phyloP scores from a whole-genome alignment of 208 protist genomes.

The Endotrypanum monterogeii region DNA sequence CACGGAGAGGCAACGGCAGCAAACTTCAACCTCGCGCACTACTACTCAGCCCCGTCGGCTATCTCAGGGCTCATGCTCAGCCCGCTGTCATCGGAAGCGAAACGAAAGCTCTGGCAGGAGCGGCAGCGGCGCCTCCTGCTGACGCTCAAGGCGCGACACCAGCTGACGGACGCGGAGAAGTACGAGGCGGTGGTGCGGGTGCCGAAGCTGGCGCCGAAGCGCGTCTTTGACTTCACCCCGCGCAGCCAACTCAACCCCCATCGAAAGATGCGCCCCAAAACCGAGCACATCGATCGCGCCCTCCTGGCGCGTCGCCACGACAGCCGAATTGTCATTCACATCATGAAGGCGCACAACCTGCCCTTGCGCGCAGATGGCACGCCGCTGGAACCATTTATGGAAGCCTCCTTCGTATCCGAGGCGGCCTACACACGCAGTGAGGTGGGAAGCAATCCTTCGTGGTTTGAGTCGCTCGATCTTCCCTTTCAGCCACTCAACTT shows the following conservation, averaged over 20 bases:
- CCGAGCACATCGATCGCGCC: constrained; percentile 67
- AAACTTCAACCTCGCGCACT: constrained; percentile 36
- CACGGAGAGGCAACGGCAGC: constrained; percentile 16
- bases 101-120: constrained; percentile 75
- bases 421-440: constrained; percentile 70
- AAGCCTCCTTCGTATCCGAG: constrained; percentile 78
- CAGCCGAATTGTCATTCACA: constrained; percentile 75
- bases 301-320: constrained; percentile 50
- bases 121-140: constrained; percentile 50
- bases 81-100: constrained; percentile 48
- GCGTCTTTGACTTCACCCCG: constrained; percentile 46
- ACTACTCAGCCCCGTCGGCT: constrained; percentile 41
- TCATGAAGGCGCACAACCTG: constrained; percentile 83
- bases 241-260: constrained; percentile 80
- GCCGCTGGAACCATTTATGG: constrained; percentile 75
- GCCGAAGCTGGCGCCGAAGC: constrained; percentile 51
- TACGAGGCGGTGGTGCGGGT: constrained; percentile 62
- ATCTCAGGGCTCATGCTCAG: constrained; percentile 61
- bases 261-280: constrained; percentile 64
- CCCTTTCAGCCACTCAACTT: constrained; percentile 84
- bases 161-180: constrained; percentile 63
- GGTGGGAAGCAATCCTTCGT: constrained; percentile 67
- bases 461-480: constrained; percentile 84
- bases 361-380: constrained; percentile 68
- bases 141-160: constrained; percentile 26